Base-by-base conservation (phyloP, 768 basidiomycete species). In the Pleurotus djamor region DNA sequence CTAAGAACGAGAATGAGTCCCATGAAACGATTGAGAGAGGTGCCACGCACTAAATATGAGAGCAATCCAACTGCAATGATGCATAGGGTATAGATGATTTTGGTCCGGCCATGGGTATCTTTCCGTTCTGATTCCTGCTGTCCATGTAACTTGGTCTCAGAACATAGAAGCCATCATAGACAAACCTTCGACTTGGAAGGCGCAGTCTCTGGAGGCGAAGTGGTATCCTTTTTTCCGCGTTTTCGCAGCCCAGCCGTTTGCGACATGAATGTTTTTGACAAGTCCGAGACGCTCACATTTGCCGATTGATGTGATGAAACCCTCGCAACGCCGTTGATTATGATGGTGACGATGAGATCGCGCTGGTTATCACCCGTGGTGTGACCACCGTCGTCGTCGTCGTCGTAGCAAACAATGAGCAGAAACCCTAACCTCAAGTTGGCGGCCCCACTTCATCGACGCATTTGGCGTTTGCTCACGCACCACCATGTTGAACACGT, bases 201-300 rank as follows among this genome's bases (percentile, higher is more conserved):
- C 10, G 41, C 41, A 41, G 4, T 41, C 21, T 28, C 21, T 0
- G n/a, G 1, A 5, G 36, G n/a, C 17, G 41, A 44, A 56, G 38
- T 14, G n/a, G 41, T 32, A 32, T 56, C 54, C 32, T 56, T 56
- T 32, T 32, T 56, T 28, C 21, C 21, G 28, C 54, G 54, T 14
- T 56, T 56, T 56, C 54, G 54, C 38, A 56, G 37, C 14, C 54
- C 54, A 43, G 54, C 36, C 13, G 37, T 44, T 44, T 56, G 54
- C 6, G 54, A 44, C 54, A 56, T 56, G 41, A 32, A 17, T 12
- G 33, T 28, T 28, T 28, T 28, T 1, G 21, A 3, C 21, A 28
- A 28, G 21, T 28, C 21, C 21, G 21, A 28, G 21, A 28, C 21
- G 21, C 21, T 28, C 21, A 28, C 21, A 28, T 28, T 28, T 28